These are phyloP conservation scores for Ophiostoma sp. DNA, from an alignment of 2,329 filamentous ascomycete species.

Conservation along the genomic window DNA sequence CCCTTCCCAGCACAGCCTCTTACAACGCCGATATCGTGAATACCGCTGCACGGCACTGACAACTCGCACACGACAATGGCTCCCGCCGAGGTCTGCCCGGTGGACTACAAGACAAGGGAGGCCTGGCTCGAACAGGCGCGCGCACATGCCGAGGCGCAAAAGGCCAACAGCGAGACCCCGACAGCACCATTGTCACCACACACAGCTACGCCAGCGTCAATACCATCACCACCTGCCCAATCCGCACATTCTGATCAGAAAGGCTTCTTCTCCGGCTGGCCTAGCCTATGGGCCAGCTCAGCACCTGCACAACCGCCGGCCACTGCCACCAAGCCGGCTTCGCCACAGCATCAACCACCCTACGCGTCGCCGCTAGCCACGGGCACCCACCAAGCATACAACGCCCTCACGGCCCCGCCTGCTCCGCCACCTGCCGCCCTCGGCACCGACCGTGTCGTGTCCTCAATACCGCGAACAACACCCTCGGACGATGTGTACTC, in stretches of 20 bases:
- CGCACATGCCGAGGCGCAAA: constrained; percentile 37
- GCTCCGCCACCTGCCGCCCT: constrained; percentile 37
- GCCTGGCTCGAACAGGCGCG: constrained; percentile 73
- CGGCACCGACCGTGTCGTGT: constrained; percentile 65
- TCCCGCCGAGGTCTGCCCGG: constrained; percentile 56
- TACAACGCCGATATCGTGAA: neutral
- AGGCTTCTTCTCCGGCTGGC: constrained; percentile 19
- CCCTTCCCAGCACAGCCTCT: neutral
- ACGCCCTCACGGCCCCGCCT: constrained; percentile 21
- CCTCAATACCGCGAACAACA: constrained; percentile 62
- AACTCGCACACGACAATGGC: neutral
- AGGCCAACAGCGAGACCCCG: constrained; percentile 19
- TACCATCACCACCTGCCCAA: constrained; percentile 14
- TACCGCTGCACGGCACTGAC: neutral
- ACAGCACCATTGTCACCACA: constrained; percentile 26
- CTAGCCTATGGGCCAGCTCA: constrained; percentile 19
- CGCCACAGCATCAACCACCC: constrained; percentile 32
- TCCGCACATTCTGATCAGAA: neutral
- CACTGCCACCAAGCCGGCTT: neutral
- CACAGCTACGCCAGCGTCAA: constrained; percentile 29
- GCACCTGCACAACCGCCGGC: neutral
- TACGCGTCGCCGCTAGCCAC: neutral
- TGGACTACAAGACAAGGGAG: constrained; percentile 83
- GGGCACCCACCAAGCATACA: constrained; percentile 9
- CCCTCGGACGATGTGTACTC: constrained; percentile 34